These are phyloP conservation scores for Corylus americana DNA, from an alignment of 306 rosid genomes.

Conservation along the genomic window DNA sequence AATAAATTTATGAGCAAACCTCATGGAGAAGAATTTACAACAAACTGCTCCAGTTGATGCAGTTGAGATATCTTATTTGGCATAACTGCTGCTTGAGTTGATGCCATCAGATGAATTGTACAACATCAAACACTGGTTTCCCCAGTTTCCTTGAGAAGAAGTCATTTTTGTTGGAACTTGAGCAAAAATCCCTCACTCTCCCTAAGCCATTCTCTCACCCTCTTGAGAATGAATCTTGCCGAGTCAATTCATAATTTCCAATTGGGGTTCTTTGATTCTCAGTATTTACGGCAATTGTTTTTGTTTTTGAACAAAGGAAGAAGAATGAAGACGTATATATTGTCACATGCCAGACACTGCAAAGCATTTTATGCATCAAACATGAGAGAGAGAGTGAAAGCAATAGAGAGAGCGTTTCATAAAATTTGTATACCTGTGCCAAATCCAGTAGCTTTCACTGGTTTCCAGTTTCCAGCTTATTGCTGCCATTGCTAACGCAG, in stretches of 20 bases:
- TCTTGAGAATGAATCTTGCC: constrained; percentile 48
- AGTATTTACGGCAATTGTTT: constrained; percentile 34
- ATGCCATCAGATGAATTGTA: constrained; percentile 1
- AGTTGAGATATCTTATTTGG: background rate
- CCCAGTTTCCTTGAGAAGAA: background rate
- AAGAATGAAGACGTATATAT: constrained; percentile 86
- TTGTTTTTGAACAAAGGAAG: constrained; percentile 68
- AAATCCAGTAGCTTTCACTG: constrained; percentile 84
- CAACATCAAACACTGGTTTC: background rate
- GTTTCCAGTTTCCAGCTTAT: constrained; percentile 78
- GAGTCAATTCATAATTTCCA: constrained; percentile 44
- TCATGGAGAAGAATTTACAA: constrained; percentile 10
- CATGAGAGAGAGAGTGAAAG: constrained; percentile 18
- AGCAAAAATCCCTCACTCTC: background rate
- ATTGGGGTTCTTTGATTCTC: constrained; percentile 30
- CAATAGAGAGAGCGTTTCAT: constrained; percentile 21
- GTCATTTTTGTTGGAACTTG: background rate
- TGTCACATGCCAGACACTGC: constrained; percentile 90
- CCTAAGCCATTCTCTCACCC: background rate
- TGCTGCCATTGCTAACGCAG: constrained; percentile 72
- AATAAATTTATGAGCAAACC: background rate
- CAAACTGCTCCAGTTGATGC: background rate
- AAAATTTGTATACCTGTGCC: constrained; percentile 76
- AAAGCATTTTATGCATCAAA: constrained; percentile 27
- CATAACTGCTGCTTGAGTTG: background rate